Conservation (phyloP, 441 rosid species). For the Iberis amara region DNA sequence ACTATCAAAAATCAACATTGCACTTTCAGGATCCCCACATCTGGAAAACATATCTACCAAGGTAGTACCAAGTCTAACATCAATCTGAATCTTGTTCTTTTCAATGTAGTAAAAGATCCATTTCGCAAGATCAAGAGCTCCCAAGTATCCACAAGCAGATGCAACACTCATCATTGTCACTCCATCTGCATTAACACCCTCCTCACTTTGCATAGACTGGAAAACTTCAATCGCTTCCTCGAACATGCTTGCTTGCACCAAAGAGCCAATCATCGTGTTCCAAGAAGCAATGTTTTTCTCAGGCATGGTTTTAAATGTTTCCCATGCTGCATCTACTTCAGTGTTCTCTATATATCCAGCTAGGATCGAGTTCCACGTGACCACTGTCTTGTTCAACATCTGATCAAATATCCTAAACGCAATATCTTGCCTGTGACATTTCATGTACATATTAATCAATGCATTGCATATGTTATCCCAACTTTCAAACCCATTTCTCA, state of each 20-base stretch:
- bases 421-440: conserved; percentile 41
- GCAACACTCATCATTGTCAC: conserved; percentile 53
- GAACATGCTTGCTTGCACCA: conserved; percentile 45
- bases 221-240: conserved; percentile 53
- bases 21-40: conserved; percentile 52
- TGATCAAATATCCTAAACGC: conserved; percentile 43
- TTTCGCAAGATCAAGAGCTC: conserved; percentile 52
- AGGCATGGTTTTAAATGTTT: conserved; percentile 46
- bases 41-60: conserved; percentile 56
- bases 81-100: conserved; percentile 36
- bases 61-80: conserved; percentile 48
- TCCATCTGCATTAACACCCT: conserved; percentile 37
- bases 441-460: conserved; percentile 68
- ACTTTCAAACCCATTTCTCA: conserved; percentile 52
- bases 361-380: conserved; percentile 60
- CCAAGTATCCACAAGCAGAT: conserved; percentile 53
- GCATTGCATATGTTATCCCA: conserved; percentile 57
- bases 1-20: conserved; percentile 38
- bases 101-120: conserved; percentile 44
- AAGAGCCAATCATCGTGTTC: conserved; percentile 46
- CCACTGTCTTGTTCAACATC: conserved; percentile 51
- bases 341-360: conserved; percentile 50
- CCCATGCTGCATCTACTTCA: conserved; percentile 44
- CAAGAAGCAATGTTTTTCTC: conserved; percentile 48
- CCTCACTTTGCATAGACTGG: conserved; percentile 40